Evolutionary conservation across 176 grass and related monocot species (phyloP).

Genomic region (Musa troglodytarum): DNA sequence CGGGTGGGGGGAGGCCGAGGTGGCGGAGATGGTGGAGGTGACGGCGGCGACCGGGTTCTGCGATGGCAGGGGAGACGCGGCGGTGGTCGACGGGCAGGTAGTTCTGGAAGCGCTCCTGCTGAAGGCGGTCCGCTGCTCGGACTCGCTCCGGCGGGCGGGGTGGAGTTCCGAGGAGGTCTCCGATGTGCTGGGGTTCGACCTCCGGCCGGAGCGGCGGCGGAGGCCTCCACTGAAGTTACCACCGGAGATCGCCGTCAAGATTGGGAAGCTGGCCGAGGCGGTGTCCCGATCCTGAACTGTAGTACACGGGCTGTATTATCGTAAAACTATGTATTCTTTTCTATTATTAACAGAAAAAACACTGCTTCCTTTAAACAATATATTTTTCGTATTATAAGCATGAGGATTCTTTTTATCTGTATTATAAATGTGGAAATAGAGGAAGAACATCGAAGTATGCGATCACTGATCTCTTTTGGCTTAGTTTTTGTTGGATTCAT

Average conservation of each 20-base stretch:
- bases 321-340: background rate
- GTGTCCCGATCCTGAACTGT: constrained; percentile 30
- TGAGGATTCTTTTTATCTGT: too few relatives aligned
- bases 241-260: constrained; percentile 62
- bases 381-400: too few relatives aligned
- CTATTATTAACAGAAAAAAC: background rate
- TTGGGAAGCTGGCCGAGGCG: constrained; percentile 59
- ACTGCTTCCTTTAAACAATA: background rate
- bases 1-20: constrained; percentile 76
- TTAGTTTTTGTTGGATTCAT: too few relatives aligned
- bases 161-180: constrained; percentile 90
- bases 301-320: background rate
- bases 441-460: too few relatives aligned
- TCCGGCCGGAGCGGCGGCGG: constrained; percentile 29
- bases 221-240: constrained; percentile 35
- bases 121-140: constrained; percentile 61
- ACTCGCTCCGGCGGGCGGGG: constrained; percentile 73
- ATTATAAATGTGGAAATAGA: too few relatives aligned
- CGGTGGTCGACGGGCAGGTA: constrained; percentile 35
- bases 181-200: constrained; percentile 53
- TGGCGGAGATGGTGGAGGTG: constrained; percentile 68
- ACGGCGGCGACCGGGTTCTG: constrained; percentile 48
- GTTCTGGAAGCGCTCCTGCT: constrained; percentile 69
- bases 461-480: too few relatives aligned
- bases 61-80: constrained; percentile 32